phyloP scores from a whole-genome alignment of 2,329 filamentous ascomycete species.

The Mycosphaerella sp. region DNA sequence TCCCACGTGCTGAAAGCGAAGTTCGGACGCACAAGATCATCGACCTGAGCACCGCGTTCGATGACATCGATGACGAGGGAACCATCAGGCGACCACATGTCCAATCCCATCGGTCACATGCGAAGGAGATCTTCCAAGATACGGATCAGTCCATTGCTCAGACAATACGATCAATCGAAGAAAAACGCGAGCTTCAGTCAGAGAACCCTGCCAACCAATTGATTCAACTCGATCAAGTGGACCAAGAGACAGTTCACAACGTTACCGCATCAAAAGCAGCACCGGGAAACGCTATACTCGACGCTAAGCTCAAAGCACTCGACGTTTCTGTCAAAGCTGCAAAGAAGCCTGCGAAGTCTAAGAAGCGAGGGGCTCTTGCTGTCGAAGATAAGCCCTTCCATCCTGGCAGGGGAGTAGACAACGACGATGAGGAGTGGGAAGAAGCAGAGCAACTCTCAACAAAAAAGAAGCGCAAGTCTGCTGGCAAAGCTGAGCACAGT shows the following conservation, averaged over 20 bases:
- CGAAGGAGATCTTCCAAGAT: constrained; percentile 24
- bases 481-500: constrained; percentile 15
- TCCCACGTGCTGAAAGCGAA: constrained; percentile 10
- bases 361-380: constrained; percentile 16
- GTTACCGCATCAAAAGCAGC: not conserved
- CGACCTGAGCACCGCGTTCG: constrained; percentile 21
- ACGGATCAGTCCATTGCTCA: constrained; percentile 8
- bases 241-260: not conserved
- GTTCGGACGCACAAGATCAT: constrained; percentile 11
- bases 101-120: constrained; percentile 21
- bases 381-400: constrained; percentile 7
- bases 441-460: constrained; percentile 17
- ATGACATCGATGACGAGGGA: constrained; percentile 19
- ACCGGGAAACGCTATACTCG: not conserved
- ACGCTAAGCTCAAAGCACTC: constrained; percentile 26
- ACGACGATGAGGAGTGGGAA: constrained; percentile 26
- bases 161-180: constrained; percentile 4
- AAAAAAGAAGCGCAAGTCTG: constrained; percentile 33
- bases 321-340: constrained; percentile 23
- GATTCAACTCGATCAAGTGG: not conserved
- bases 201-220: not conserved
- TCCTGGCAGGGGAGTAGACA: constrained; percentile 7
- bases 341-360: constrained; percentile 19
- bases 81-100: constrained; percentile 19
- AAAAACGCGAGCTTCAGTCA: not conserved